A percentile compares a stretch with the other conserved stretches of the same genome.
phyloP scores from a whole-genome alignment of 495 filamentous ascomycete species.

The Neohortaea acidophila region DNA sequence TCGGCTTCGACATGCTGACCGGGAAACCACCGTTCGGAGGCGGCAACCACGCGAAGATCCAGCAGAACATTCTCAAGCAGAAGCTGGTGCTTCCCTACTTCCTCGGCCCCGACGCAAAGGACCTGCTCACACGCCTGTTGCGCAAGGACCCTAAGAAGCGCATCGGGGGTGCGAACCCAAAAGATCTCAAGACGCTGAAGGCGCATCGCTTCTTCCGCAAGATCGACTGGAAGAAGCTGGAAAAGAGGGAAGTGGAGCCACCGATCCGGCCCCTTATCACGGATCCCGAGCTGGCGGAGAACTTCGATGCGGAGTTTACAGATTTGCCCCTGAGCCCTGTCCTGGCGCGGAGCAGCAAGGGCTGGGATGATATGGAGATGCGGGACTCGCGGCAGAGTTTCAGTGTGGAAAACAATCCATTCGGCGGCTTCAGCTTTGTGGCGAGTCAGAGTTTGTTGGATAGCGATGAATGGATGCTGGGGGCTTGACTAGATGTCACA shows the following conservation, averaged over 20 bases:
- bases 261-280: constrained; percentile 88
- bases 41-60: constrained; percentile 79
- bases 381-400: constrained; percentile 19
- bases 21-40: constrained; percentile 80
- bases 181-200: constrained; percentile 74
- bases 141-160: constrained; percentile 84
- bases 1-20: constrained; percentile 83
- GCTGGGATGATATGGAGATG: constrained; percentile 18
- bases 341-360: constrained; percentile 54
- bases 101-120: constrained; percentile 77
- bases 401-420: constrained; percentile 52
- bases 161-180: constrained; percentile 72
- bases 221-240: constrained; percentile 80
- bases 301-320: constrained; percentile 82
- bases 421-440: constrained; percentile 93
- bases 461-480: constrained; percentile 14
- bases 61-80: constrained; percentile 82
- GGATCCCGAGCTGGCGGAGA: constrained; percentile 87
- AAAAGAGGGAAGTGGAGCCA: constrained; percentile 58
- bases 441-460: constrained; percentile 72
- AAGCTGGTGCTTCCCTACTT: constrained; percentile 80
- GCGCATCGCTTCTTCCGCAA: constrained; percentile 90
- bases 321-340: constrained; percentile 64
- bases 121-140: constrained; percentile 72
- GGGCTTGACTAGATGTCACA: constrained; percentile 15